phyloP scores from a whole-genome alignment of 2,329 filamentous ascomycete species.

The Hypoxylon sp. region DNA sequence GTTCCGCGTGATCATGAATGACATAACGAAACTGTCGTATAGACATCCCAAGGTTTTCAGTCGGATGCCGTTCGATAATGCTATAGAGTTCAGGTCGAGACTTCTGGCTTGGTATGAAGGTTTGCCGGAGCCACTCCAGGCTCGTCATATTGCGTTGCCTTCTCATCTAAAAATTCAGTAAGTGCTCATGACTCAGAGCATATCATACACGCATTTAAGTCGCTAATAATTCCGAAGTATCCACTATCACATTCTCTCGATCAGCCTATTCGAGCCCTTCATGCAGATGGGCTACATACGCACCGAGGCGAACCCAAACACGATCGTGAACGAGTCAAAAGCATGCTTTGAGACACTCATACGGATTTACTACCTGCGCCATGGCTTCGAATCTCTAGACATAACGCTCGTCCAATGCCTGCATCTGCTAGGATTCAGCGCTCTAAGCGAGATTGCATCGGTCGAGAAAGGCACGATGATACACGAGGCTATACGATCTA shows the following conservation, averaged over 20 bases:
- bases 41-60: slow-evolving; percentile 9
- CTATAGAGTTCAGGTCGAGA: slow-evolving; percentile 32
- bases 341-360: slow-evolving; percentile 42
- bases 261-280: slow-evolving; percentile 45
- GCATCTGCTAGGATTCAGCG: slow-evolving; percentile 35
- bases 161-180: slow-evolving; percentile 51
- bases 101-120: slow-evolving; percentile 44
- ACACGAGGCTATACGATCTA: slow-evolving; percentile 35
- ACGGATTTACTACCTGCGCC: slow-evolving; percentile 46
- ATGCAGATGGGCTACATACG: slow-evolving; percentile 24
- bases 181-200: slow-evolving; percentile 21
- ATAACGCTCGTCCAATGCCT: slow-evolving; percentile 34
- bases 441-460: slow-evolving; percentile 23
- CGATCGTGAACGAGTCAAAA: slow-evolving; percentile 36
- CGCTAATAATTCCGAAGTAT: slow-evolving; percentile 40
- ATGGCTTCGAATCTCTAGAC: slow-evolving; percentile 43
- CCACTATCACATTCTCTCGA: slow-evolving; percentile 50
- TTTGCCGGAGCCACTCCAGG: slow-evolving; percentile 41
- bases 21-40: slow-evolving; percentile 37
- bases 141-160: slow-evolving; percentile 46
- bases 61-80: slow-evolving; percentile 32
- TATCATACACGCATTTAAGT: not conserved
- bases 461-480: slow-evolving; percentile 14
- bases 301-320: slow-evolving; percentile 15
- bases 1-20: slow-evolving; percentile 49